Conservation (phyloP, 108 stramenopile species). For the Pseudonitzschia multistriata region DNA sequence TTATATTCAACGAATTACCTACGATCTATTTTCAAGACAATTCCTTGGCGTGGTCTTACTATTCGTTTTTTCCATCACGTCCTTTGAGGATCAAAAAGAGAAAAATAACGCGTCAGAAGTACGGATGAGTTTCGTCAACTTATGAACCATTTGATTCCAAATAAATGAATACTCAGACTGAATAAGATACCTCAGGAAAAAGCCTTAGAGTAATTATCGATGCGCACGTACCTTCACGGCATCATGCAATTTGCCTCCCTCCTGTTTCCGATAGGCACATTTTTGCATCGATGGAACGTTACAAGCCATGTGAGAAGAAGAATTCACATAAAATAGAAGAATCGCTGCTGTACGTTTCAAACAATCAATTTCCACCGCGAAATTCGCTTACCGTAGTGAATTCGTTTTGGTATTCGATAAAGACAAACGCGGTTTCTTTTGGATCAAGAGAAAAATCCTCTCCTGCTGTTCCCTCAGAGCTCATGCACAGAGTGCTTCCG, state of each 20-base stretch:
- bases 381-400: constrained; percentile 44
- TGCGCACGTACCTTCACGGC: constrained; percentile 41
- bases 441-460: constrained; percentile 40
- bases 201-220: not conserved
- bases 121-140: too few species aligned
- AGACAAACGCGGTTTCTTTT: constrained; percentile 61
- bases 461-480: not conserved
- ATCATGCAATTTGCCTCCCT: constrained; percentile 68
- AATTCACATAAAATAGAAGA: not conserved
- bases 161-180: too few species aligned
- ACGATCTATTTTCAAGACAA: too few species aligned
- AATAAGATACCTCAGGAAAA: too few species aligned
- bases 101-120: too few species aligned
- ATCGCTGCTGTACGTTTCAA: not conserved
- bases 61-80: constrained; percentile 49
- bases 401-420: constrained; percentile 85
- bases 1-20: too few species aligned
- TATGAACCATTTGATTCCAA: too few species aligned
- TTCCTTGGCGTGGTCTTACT: too few species aligned
- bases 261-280: too few species aligned
- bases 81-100: constrained; percentile 1
- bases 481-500: not conserved
- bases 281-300: not conserved
- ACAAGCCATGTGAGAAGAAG: not conserved
- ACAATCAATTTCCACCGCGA: not conserved